Percentiles rank a stretch among this genome's conserved stretches.
Conservation (phyloP, 1,139 yeast genomes). For the Chernovozyma aurita region DNA sequence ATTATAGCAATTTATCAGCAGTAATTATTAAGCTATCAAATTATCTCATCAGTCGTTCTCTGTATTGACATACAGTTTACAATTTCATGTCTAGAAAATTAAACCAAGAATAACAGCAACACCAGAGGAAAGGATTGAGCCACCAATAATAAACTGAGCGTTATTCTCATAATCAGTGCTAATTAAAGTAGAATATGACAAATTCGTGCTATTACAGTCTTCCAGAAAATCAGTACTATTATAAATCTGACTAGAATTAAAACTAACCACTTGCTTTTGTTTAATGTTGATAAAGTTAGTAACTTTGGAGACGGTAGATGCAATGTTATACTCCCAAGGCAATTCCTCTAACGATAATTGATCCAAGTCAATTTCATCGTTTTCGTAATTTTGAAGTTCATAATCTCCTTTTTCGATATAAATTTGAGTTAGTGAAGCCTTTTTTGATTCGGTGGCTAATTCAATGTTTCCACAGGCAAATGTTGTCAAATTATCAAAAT, state of each 20-base stretch:
- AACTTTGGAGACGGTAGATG: too few species aligned
- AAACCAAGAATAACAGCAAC: constrained; percentile 20
- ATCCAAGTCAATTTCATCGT: constrained; percentile 14
- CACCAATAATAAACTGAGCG: constrained; percentile 3
- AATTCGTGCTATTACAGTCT: constrained; percentile 4
- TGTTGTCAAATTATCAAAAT: constrained; percentile 43
- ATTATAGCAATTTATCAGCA: too few species aligned
- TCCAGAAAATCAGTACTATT: constrained; percentile 9
- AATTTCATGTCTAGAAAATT: constrained; percentile 19
- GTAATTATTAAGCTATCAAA: too few species aligned
- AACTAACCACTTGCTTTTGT: not conserved
- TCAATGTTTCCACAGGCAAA: constrained; percentile 59
- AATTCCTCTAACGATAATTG: constrained; percentile 11
- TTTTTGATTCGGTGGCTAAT: constrained; percentile 22
- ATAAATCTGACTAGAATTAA: constrained; percentile 6
- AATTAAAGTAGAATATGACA: constrained; percentile 2
- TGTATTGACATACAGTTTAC: too few species aligned
- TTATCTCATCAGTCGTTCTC: too few species aligned
- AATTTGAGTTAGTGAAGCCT: constrained; percentile 23
- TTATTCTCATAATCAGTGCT: constrained; percentile 14
- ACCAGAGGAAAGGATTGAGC: constrained; percentile 12
- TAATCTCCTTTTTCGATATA: constrained; percentile 16
- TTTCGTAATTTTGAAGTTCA: constrained; percentile 19
- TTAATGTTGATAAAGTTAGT: too few species aligned
- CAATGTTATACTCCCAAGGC: not conserved